These are phyloP conservation scores for Zasmidium citrigriseum DNA, from an alignment of 2,329 filamentous ascomycete species.

Conservation along the genomic window DNA sequence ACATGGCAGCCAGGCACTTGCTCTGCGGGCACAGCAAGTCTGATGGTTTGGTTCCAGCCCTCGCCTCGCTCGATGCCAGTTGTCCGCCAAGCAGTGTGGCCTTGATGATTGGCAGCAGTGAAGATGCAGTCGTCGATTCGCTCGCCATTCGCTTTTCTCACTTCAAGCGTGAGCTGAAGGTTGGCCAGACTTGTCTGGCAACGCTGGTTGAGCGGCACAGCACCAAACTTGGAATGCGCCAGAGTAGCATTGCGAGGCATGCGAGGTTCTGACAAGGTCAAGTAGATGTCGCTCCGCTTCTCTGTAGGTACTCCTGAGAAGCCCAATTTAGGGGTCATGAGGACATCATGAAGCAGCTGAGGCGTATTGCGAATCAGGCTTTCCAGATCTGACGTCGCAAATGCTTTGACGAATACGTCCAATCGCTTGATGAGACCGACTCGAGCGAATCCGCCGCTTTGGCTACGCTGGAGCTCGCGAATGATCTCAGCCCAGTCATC, in stretches of 20 bases:
- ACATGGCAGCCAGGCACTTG: slow-evolving; percentile 83
- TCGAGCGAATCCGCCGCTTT: slow-evolving; percentile 65
- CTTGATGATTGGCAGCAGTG: slow-evolving; percentile 76
- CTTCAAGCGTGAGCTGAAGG: slow-evolving; percentile 85
- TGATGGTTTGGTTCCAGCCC: slow-evolving; percentile 84
- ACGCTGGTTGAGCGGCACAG: slow-evolving; percentile 67
- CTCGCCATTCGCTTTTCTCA: slow-evolving; percentile 75
- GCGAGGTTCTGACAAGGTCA: slow-evolving; percentile 79
- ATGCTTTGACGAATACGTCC: slow-evolving; percentile 76
- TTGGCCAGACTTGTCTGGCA: slow-evolving; percentile 65
- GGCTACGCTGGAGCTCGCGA: slow-evolving; percentile 70
- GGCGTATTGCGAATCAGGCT: slow-evolving; percentile 81
- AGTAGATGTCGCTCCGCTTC: slow-evolving; percentile 88
- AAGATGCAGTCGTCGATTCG: slow-evolving; percentile 87
- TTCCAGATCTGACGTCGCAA: slow-evolving; percentile 76
- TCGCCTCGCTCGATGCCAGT: slow-evolving; percentile 76
- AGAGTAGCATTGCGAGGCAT: slow-evolving; percentile 67
- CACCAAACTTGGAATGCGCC: slow-evolving; percentile 75
- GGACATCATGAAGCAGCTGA: slow-evolving; percentile 78
- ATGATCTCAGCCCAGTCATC: slow-evolving; percentile 75
- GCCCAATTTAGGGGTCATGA: slow-evolving; percentile 83
- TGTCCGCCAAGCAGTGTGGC: slow-evolving; percentile 84
- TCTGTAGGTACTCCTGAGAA: slow-evolving; percentile 91
- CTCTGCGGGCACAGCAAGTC: slow-evolving; percentile 73
- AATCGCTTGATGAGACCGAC: slow-evolving; percentile 65